A percentile compares a stretch with the other conserved stretches of the same genome.
These are phyloP conservation scores for Wickerhamomyces bisporus DNA, from an alignment of 805 yeast species.

Conservation along the genomic window DNA sequence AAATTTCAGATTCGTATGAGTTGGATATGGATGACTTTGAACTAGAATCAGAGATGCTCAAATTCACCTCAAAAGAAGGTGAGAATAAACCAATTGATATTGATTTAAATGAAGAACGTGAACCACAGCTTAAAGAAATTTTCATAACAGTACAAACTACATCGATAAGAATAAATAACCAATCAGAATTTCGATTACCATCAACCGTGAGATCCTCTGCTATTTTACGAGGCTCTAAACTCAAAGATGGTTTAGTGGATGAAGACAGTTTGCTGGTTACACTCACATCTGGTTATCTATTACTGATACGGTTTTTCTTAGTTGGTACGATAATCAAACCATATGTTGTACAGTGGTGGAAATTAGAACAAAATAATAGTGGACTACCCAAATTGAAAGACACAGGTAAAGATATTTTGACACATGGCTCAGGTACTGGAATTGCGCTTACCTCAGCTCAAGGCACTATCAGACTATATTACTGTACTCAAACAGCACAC, in stretches of 20 bases:
- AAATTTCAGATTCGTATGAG: slow-evolving; percentile 19
- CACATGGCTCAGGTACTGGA: slow-evolving; percentile 36
- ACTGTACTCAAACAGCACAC: slow-evolving; percentile 29
- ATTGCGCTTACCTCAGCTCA: slow-evolving; percentile 34
- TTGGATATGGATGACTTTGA: slow-evolving; percentile 17
- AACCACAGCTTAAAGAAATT: slow-evolving; percentile 12
- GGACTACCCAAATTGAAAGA: slow-evolving; percentile 18
- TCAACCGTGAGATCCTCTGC: slow-evolving; percentile 13
- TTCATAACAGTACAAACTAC: slow-evolving; percentile 11
- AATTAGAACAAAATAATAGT: slow-evolving; percentile 10
- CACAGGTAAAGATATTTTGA: slow-evolving; percentile 23
- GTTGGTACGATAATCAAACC: slow-evolving; percentile 24
- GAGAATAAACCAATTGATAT: slow-evolving; percentile 1
- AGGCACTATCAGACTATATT: slow-evolving; percentile 33
- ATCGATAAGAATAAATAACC: slow-evolving; percentile 14
- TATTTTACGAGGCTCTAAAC: slow-evolving; percentile 13
- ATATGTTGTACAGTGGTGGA: slow-evolving; percentile 49
- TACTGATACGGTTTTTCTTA: slow-evolving; percentile 34
- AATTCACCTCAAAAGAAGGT: slow-evolving; percentile 6
- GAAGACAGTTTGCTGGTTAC: slow-evolving; percentile 37
- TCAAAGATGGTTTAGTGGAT: slow-evolving; percentile 7
- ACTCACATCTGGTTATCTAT: slow-evolving; percentile 32
- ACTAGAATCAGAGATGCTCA: slow-evolving; percentile 16
- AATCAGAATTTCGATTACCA: slow-evolving; percentile 8
- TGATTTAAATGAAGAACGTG: slow-evolving; percentile 2